Evolutionary conservation across 306 rosid species (phyloP).

Genomic region (Ormosia semicastrata): DNA sequence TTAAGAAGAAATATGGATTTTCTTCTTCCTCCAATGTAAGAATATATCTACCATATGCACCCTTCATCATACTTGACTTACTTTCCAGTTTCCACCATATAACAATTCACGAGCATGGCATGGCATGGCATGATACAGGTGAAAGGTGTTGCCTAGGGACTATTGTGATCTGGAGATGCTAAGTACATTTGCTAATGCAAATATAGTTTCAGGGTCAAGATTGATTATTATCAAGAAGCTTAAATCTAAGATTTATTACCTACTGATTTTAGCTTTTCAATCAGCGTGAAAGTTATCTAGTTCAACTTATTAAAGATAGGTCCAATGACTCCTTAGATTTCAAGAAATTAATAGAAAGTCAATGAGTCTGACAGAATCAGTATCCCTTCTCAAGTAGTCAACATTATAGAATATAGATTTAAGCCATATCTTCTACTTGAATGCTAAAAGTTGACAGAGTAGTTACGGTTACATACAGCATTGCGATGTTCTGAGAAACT

Average conservation of each 20-base stretch:
- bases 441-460: not conserved
- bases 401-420: not conserved
- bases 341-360: not conserved
- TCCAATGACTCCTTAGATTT: not conserved
- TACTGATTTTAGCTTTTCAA: not conserved
- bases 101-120: not conserved
- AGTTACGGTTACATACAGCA: not conserved
- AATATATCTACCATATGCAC: not conserved
- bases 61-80: not conserved
- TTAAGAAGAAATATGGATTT: constrained; percentile 79
- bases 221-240: not conserved
- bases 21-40: constrained; percentile 59
- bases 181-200: not conserved
- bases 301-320: not conserved
- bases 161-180: not conserved
- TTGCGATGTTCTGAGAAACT: not conserved
- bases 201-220: not conserved
- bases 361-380: not conserved
- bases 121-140: not conserved
- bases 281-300: not conserved
- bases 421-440: not conserved
- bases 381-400: not conserved
- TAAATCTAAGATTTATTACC: not conserved
- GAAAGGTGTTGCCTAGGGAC: not conserved
- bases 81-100: not conserved